phyloP scores from a whole-genome alignment of 2,329 filamentous ascomycete genomes.

The Elsinoe ampelina region DNA sequence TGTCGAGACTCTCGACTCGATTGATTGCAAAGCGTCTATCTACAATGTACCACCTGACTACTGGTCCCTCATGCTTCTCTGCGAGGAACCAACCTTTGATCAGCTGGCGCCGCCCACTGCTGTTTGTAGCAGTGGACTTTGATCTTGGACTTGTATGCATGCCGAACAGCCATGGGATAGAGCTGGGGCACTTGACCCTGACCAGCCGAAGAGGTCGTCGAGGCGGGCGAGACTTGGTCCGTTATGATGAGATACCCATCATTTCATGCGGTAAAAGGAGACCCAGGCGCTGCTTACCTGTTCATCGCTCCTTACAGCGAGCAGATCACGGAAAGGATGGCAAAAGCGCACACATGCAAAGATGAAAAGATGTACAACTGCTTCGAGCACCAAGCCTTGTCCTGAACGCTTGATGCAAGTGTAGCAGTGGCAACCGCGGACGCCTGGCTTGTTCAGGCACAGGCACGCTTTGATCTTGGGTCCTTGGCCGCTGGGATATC shows the following conservation, averaged over 20 bases:
- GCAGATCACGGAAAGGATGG: neutral
- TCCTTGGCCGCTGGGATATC: no score
- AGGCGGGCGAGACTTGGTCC: neutral
- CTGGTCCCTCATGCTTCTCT: neutral
- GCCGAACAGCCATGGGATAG: neutral
- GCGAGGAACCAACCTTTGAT: neutral
- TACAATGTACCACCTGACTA: neutral
- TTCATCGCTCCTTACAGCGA: no score
- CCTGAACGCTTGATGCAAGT: neutral
- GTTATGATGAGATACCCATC: neutral
- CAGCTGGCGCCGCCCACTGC: neutral
- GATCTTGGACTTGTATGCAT: neutral
- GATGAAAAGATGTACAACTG: no score
- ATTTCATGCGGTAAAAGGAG: neutral
- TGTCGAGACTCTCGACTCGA: no score
- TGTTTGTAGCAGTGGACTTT: neutral
- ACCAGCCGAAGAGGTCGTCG: neutral
- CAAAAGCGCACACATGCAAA: neutral
- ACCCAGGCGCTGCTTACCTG: no score
- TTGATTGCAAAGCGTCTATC: no score
- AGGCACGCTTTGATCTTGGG: conserved; percentile 5
- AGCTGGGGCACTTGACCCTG: neutral
- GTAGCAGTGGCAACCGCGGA: neutral
- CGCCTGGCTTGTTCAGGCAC: neutral
- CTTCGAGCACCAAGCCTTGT: neutral